A percentile compares a stretch with the other conserved stretches of the same genome.
Conservation (phyloP, 2,329 filamentous ascomycete species). For the Sphaerostilbella broomeana region DNA sequence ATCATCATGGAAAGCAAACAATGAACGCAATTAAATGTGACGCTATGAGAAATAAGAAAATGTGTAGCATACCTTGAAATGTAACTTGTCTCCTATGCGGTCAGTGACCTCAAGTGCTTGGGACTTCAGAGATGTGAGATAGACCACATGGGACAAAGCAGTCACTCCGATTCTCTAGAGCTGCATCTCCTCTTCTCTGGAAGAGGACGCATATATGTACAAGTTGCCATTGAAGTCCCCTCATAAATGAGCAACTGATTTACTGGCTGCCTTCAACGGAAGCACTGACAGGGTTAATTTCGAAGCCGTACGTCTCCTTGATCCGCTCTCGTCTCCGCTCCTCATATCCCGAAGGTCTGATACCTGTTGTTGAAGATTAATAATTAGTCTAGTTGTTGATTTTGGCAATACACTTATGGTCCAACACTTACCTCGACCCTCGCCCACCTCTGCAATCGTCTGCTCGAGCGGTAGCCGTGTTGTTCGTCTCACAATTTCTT, state of each 20-base stretch:
- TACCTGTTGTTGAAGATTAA: slow-evolving; percentile 46
- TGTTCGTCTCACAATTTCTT: slow-evolving; percentile 66
- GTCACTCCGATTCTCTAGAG: slow-evolving; percentile 37
- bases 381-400: no score
- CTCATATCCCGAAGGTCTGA: slow-evolving; percentile 74
- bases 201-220: slow-evolving; percentile 32
- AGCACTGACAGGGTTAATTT: slow-evolving; percentile 62
- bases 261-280: slow-evolving; percentile 39
- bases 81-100: slow-evolving; percentile 18
- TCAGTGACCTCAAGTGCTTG: not conserved
- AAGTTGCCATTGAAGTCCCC: slow-evolving; percentile 19
- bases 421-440: slow-evolving; percentile 73
- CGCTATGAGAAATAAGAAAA: no score
- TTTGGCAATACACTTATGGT: no score
- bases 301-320: slow-evolving; percentile 81
- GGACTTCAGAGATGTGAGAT: not conserved
- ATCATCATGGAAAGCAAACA: slow-evolving; percentile 31
- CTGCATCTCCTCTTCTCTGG: slow-evolving; percentile 29
- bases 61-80: slow-evolving; percentile 11
- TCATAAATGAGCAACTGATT: slow-evolving; percentile 22
- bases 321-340: slow-evolving; percentile 76
- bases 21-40: slow-evolving; percentile 1
- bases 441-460: slow-evolving; percentile 73
- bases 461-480: slow-evolving; percentile 70
- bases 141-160: slow-evolving; percentile 19